A percentile compares a stretch with the other conserved stretches of the same genome.
Conservation (phyloP, 1,284 basidiomycete species). For the Hemileccinum hortonii region DNA sequence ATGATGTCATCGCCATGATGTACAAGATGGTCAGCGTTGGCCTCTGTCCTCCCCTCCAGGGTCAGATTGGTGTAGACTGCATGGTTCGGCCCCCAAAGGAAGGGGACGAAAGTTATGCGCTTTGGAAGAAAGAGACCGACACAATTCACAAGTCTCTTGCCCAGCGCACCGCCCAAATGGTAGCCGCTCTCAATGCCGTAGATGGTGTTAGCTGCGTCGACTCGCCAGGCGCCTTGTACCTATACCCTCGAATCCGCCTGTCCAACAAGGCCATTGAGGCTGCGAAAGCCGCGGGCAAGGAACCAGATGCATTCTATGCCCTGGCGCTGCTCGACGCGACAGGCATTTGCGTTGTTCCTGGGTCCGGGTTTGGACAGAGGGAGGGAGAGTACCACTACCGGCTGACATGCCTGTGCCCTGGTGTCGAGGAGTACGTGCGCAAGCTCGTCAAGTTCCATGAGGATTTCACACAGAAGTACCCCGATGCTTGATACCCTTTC, state of each 20-base stretch:
- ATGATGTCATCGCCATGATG: constrained; percentile 78
- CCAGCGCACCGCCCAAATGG: constrained; percentile 71
- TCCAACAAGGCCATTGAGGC: constrained; percentile 70
- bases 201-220: constrained; percentile 84
- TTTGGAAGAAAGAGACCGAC: constrained; percentile 82
- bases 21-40: constrained; percentile 94
- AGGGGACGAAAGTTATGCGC: constrained; percentile 71
- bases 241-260: constrained; percentile 78
- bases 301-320: constrained; percentile 87
- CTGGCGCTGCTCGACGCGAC: constrained; percentile 82
- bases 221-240: constrained; percentile 87
- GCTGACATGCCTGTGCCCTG: constrained; percentile 84
- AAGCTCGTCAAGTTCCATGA: constrained; percentile 85
- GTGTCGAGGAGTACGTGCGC: constrained; percentile 86
- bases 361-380: constrained; percentile 90
- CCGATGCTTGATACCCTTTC: constrained; percentile 15
- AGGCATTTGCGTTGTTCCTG: constrained; percentile 91
- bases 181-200: constrained; percentile 71
- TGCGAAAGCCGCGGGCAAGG: constrained; percentile 70
- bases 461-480: constrained; percentile 73
- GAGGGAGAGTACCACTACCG: constrained; percentile 86
- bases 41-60: constrained; percentile 85
- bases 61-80: constrained; percentile 89
- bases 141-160: constrained; percentile 75
- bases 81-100: constrained; percentile 83